Conservation (phyloP, 78 protist species). For the Guillardia theta region DNA sequence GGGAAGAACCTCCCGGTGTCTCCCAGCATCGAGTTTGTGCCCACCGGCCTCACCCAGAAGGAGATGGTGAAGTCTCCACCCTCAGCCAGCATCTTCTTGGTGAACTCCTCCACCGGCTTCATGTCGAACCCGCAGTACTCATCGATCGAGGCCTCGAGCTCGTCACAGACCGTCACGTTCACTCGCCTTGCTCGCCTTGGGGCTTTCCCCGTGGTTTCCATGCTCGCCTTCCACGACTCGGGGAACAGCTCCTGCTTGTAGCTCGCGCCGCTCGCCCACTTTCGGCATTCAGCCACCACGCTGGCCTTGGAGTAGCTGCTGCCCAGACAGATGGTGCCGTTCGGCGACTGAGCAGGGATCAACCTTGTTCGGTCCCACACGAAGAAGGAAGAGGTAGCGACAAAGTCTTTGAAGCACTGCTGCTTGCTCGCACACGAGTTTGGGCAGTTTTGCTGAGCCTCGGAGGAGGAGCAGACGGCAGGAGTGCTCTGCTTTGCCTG, state of each 20-base stretch:
- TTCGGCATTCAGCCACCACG: too few relatives aligned
- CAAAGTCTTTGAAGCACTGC: too few relatives aligned
- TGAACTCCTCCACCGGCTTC: neutral
- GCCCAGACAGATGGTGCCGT: conserved; percentile 10
- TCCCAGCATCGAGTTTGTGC: neutral
- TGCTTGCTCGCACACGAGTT: neutral
- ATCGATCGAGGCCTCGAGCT: neutral
- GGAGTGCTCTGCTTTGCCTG: neutral
- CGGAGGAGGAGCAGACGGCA: neutral
- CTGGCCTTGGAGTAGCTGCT: neutral
- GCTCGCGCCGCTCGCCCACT: too few relatives aligned
- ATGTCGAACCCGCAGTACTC: neutral
- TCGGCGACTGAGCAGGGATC: neutral
- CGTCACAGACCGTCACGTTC: neutral
- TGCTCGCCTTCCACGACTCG: neutral
- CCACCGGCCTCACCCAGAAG: neutral
- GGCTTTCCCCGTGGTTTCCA: neutral
- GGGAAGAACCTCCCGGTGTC: conserved; percentile 1
- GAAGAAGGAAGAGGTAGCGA: too few relatives aligned
- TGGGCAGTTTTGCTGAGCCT: neutral
- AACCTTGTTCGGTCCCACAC: too few relatives aligned
- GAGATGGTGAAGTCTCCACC: neutral
- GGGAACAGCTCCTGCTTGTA: neutral
- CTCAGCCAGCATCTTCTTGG: neutral
- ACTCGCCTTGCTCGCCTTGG: too few relatives aligned